These are phyloP conservation scores for Circinella umbellata DNA, from an alignment of 371 early-diverging fungal species.

Conservation along the genomic window DNA sequence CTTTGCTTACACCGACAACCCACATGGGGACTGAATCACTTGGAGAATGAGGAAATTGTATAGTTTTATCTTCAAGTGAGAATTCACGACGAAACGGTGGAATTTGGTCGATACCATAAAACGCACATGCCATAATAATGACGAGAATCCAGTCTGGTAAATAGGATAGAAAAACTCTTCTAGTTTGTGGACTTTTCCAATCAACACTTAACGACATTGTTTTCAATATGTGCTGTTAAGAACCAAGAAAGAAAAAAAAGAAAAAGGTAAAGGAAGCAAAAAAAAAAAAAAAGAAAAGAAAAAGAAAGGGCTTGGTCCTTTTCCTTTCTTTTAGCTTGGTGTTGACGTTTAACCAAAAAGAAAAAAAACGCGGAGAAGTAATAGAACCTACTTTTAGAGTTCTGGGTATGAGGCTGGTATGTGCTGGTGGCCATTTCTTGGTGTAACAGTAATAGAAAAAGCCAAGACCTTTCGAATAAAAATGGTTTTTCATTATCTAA, in stretches of 20 bases:
- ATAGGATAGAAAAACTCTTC: slow-evolving; percentile 59
- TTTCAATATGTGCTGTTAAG: no score
- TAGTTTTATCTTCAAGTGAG: slow-evolving; percentile 69
- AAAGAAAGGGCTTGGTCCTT: no score
- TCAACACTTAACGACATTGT: slow-evolving; percentile 20
- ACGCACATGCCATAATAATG: slow-evolving; percentile 58
- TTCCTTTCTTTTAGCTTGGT: no score
- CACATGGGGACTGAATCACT: slow-evolving; percentile 68
- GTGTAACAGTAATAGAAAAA: background rate
- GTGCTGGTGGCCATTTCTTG: no score
- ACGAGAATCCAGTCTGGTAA: slow-evolving; percentile 70
- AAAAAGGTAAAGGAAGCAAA: background rate
- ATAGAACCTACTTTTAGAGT: no score
- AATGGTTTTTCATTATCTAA: no score
- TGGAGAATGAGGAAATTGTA: slow-evolving; percentile 66
- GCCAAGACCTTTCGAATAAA: background rate
- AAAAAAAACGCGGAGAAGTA: no score
- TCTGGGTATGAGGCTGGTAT: no score
- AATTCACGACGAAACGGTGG: slow-evolving; percentile 75
- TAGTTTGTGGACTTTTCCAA: slow-evolving; percentile 33
- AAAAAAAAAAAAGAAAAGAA: no score
- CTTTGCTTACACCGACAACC: slow-evolving; percentile 53
- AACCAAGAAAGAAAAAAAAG: background rate
- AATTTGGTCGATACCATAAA: slow-evolving; percentile 61
- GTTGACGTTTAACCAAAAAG: no score